A percentile compares a stretch with the other conserved stretches of the same genome.
These are phyloP conservation scores for Boletus insuetus DNA, from an alignment of 768 basidiomycete genomes.

Conservation along the genomic window DNA sequence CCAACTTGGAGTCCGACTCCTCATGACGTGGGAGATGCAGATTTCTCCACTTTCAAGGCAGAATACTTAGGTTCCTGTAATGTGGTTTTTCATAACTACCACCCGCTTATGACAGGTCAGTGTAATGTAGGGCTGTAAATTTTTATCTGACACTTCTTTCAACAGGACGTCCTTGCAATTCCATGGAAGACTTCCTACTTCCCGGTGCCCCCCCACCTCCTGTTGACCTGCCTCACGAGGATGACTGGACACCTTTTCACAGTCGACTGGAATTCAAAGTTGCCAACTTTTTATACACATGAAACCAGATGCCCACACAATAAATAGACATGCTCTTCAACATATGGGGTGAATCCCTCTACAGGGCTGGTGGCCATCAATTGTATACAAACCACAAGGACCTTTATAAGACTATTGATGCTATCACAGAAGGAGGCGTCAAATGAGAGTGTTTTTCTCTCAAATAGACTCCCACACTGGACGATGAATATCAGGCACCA, in stretches of 20 bases:
- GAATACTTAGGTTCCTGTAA: neutral
- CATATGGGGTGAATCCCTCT: neutral
- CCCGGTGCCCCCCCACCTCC: neutral
- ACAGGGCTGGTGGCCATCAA: neutral
- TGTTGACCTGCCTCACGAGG: no score
- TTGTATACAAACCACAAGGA: neutral
- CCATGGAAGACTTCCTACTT: neutral
- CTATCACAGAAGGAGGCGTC: neutral
- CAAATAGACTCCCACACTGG: neutral
- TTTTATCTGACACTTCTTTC: no score
- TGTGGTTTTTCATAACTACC: neutral
- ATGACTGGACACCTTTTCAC: conserved; percentile 1
- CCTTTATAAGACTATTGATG: neutral
- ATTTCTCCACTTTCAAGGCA: neutral
- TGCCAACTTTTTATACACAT: neutral
- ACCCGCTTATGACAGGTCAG: neutral
- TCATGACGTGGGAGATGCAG: no score
- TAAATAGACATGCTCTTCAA: neutral
- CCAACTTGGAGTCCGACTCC: no score
- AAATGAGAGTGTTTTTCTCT: neutral
- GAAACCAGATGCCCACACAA: neutral
- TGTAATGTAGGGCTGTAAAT: neutral
- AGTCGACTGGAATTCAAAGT: neutral
- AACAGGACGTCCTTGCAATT: neutral
- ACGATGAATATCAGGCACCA: neutral